A percentile compares a stretch with the other conserved stretches of the same genome.
phyloP scores from a whole-genome alignment of 2,329 filamentous ascomycete genomes.

The Cyphellophora europaea region DNA sequence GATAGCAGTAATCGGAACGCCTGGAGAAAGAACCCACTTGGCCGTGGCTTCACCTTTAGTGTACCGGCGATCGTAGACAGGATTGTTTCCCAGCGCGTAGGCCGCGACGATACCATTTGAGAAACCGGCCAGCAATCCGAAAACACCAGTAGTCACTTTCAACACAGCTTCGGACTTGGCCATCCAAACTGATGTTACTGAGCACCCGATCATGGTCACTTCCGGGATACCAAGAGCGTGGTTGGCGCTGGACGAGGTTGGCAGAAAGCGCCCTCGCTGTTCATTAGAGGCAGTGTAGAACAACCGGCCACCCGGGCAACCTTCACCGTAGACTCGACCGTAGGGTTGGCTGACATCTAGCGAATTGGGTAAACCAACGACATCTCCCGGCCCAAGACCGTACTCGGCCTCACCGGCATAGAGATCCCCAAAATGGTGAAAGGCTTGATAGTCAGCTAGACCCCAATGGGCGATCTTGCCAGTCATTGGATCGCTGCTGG shows the following conservation, averaged over 20 bases:
- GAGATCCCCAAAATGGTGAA: slow-evolving; percentile 69
- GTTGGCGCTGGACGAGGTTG: slow-evolving; percentile 52
- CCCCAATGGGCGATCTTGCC: slow-evolving; percentile 78
- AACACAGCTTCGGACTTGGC: slow-evolving; percentile 70
- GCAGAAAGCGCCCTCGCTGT: slow-evolving; percentile 66
- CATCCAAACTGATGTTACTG: slow-evolving; percentile 76
- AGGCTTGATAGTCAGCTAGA: slow-evolving; percentile 62
- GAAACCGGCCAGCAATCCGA: slow-evolving; percentile 77
- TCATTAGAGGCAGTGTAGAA: slow-evolving; percentile 70
- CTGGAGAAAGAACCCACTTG: slow-evolving; percentile 83
- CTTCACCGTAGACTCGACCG: slow-evolving; percentile 77
- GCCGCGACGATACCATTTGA: slow-evolving; percentile 73
- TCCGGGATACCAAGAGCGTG: slow-evolving; percentile 60
- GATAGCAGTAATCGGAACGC: slow-evolving; percentile 80
- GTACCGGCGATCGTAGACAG: slow-evolving; percentile 52
- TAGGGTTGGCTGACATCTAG: slow-evolving; percentile 86
- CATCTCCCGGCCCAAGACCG: slow-evolving; percentile 66
- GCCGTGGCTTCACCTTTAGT: slow-evolving; percentile 71
- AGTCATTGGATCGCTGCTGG: slow-evolving; percentile 66
- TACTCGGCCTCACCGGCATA: slow-evolving; percentile 65
- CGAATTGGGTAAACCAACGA: slow-evolving; percentile 68
- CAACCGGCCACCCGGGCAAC: slow-evolving; percentile 69
- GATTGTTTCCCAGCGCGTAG: slow-evolving; percentile 62
- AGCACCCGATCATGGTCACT: slow-evolving; percentile 59
- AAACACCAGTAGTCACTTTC: slow-evolving; percentile 61